Percentiles rank a stretch among this genome's conserved stretches.
Evolutionary conservation across 148 eudicot species (phyloP).

Genomic region (Silene latifolia): DNA sequence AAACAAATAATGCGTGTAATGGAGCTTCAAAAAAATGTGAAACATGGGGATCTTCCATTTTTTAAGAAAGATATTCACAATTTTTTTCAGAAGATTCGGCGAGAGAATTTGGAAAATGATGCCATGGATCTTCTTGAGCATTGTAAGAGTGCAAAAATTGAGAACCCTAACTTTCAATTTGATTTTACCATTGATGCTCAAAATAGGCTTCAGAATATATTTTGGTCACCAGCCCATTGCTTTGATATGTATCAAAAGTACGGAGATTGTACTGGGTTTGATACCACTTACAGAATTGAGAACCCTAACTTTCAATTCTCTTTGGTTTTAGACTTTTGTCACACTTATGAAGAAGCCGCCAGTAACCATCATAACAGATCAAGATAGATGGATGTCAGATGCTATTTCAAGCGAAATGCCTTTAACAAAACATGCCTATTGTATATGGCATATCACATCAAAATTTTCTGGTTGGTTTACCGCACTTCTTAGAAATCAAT

Average conservation of each 20-base stretch:
- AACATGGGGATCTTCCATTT: no score
- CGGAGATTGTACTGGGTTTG: background rate
- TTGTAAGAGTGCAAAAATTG: background rate
- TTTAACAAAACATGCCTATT: slow-evolving; percentile 24
- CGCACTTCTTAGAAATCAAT: background rate
- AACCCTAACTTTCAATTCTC: no score
- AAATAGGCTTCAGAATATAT: no score
- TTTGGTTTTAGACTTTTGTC: slow-evolving; percentile 2
- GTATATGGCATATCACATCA: slow-evolving; percentile 29
- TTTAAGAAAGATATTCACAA: no score
- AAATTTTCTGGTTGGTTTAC: slow-evolving; percentile 30
- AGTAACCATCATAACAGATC: slow-evolving; percentile 14
- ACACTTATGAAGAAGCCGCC: slow-evolving; percentile 18
- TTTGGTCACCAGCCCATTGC: background rate
- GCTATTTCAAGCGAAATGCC: slow-evolving; percentile 18
- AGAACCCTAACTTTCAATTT: no score
- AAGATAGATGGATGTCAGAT: slow-evolving; percentile 13
- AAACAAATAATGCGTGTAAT: no score
- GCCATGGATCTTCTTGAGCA: background rate
- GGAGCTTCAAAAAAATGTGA: no score
- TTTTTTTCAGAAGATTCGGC: background rate
- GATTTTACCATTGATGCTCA: no score
- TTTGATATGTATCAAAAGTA: background rate
- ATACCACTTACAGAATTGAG: background rate
- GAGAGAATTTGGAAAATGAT: background rate